Base-by-base conservation (phyloP, 2,329 filamentous ascomycete species). In the Arthrinium phaeospermum region DNA sequence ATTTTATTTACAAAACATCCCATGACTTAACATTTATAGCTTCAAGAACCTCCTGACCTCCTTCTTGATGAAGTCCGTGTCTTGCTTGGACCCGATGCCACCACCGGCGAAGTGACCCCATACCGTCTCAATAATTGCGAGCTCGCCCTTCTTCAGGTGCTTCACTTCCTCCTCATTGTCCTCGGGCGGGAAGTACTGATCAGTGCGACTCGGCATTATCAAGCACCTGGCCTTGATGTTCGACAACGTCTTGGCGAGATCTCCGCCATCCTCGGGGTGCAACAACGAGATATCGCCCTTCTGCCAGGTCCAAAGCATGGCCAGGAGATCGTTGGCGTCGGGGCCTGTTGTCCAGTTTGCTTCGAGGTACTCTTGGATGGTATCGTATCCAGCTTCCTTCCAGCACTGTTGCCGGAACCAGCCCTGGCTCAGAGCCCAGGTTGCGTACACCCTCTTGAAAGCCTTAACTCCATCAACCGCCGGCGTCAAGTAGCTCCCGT, bases 31-130 rank as follows among this genome's bases (percentile, higher is more conserved):
- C 57, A 34, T 3, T 68, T 34, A 68, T 30, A 68, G 13, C 67
- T 47, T 47, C 6, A 68, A 14, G n/a, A 68, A 46, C 30, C 44
- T 67, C 57, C 46, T 47, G 46, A 72, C 67, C 51, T 72, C 68
- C 19, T 68, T 47, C 45, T 61, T 70, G n/a, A 73, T 73, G 37
- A 34, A 71, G n/a, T 73, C 73, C 27, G 49, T 68, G 37, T 74
- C 73, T 49, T 83, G 82, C 53, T 77, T 75, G 37, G 78, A 75
- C 10, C 80, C 82, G 22, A 77, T 77, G 12, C 71, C 71, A 7
- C 71, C 71, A 6, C 82, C 82, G 34, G 79, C 83, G 30, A 85
- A 74, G 74, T 85, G 83, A 1, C 83, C 83, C 82, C 82, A 84
- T 13, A 83, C 76, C 57, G 80, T 82, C 34, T 81, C 78, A 47